phyloP scores from a whole-genome alignment of 805 yeast genomes.

The Wickerhamomyces silvicola region DNA sequence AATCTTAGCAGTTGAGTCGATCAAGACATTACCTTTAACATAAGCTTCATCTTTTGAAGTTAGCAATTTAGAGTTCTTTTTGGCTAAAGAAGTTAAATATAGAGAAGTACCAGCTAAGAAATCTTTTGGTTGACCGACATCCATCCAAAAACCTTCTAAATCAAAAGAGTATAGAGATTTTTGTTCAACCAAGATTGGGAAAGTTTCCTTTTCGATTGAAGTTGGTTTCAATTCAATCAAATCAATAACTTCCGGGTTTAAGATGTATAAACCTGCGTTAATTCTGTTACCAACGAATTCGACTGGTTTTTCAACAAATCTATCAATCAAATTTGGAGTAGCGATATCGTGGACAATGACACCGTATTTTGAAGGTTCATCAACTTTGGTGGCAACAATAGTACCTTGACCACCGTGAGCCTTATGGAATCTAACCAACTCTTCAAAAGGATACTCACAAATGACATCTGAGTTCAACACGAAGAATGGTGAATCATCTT shows the following conservation, averaged over 20 bases:
- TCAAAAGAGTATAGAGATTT: constrained; percentile 90
- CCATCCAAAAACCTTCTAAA: constrained; percentile 99
- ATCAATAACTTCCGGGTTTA: constrained; percentile 96
- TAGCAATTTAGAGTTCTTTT: constrained; percentile 68
- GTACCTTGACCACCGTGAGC: constrained; percentile 98
- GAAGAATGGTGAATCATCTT: constrained; percentile 94
- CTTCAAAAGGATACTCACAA: constrained; percentile 96
- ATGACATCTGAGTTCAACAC: constrained; percentile 97
- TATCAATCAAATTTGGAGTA: constrained; percentile 91
- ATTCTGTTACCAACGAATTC: constrained; percentile 99
- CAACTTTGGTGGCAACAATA: constrained; percentile 98
- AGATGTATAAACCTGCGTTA: constrained; percentile 97
- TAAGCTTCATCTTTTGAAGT: constrained; percentile 55
- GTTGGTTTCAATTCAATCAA: constrained; percentile 97
- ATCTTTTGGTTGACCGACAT: constrained; percentile 99
- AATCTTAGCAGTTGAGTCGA: constrained; percentile 93
- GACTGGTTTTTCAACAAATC: constrained; percentile 99
- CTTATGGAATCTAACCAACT: constrained; percentile 86
- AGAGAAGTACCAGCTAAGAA: constrained; percentile 93
- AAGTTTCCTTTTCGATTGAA: constrained; percentile 98
- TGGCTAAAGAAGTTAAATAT: constrained; percentile 80
- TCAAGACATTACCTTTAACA: constrained; percentile 84
- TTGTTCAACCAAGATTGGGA: constrained; percentile 91
- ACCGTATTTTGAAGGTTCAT: constrained; percentile 99
- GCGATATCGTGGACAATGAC: constrained; percentile 97